A percentile compares a stretch with the other conserved stretches of the same genome.
These are phyloP conservation scores for Pythium sukuiense DNA, from an alignment of 352 stramenopile species.

Conservation along the genomic window DNA sequence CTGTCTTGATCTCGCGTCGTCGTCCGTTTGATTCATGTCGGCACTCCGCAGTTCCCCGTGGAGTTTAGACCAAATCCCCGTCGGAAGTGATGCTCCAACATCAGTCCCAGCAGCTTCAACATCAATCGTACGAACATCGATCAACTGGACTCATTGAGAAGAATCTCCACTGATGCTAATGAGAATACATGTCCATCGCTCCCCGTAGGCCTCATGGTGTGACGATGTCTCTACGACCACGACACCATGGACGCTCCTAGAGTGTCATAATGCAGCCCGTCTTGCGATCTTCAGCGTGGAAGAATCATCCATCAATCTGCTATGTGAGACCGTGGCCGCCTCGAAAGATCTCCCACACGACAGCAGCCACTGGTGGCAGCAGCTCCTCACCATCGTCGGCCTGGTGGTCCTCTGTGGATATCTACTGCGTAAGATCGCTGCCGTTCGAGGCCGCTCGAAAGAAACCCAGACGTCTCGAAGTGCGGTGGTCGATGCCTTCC, in stretches of 20 bases:
- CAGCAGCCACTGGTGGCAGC: neutral
- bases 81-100: neutral
- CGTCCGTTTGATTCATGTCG: slow-evolving; percentile 9
- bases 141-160: neutral
- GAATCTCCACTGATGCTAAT: neutral
- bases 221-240: neutral
- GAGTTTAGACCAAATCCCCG: slow-evolving; percentile 3
- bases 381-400: neutral
- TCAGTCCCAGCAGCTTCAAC: slow-evolving; percentile 9
- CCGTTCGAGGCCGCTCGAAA: neutral
- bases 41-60: slow-evolving; percentile 17
- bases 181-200: neutral
- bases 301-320: neutral
- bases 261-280: slow-evolving; percentile 5
- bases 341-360: neutral
- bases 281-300: neutral
- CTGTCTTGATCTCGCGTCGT: neutral
- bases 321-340: neutral
- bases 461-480: slow-evolving; percentile 28
- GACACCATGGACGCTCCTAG: slow-evolving; percentile 7
- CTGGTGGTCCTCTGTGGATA: neutral
- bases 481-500: slow-evolving; percentile 63
- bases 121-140: neutral
- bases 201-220: slow-evolving; percentile 1
- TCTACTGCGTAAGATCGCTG: neutral